Base-by-base conservation (phyloP, 2,329 filamentous ascomycete genomes). In the Talaromyces sp. region DNA sequence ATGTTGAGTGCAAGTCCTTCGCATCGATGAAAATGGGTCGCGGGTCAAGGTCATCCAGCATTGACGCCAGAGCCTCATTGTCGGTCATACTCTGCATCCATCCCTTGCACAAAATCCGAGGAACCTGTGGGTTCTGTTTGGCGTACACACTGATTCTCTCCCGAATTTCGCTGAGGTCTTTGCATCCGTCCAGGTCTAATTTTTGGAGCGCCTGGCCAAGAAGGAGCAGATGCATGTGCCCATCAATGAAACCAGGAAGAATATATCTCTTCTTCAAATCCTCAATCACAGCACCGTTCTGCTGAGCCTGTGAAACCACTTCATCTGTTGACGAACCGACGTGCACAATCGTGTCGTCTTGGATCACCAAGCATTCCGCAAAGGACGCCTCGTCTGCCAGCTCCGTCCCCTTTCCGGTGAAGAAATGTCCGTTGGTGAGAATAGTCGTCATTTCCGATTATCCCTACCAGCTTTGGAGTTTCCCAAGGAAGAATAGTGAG, bases 11-110 rank as follows among this genome's bases (percentile, higher is more conserved):
- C n/a, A 84, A 71, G 63, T 84, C 82, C 54, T 81, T 81, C 0
- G 81, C 73, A 45, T 83, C 79, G 60, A 84, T 80, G 66, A 78
- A 83, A 45, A 84, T 82, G 0, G 82, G 82, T 37, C 81, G 74
- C 0, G 76, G 69, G 66, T 83, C 82, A 8, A 84, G 71, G 67
- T 81, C 82, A 67, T 84, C 82, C 31, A 84, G 68, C 77, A 81
- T 80, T 31, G 72, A 79, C 0, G 81, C 80, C 56, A 81, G 73
- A 0, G 82, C 81, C 27, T 78, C 66, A 5, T 79, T 77, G 22
- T 78, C 70, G 2, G 80, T 83, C 70, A 80, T 80, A n/a, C 72
- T 76, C 62, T 83, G 81, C 74, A 83, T 81, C 82, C 82, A 84
- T 9, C 80, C 79, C 65, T 75, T 76, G 65, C 82, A 83, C 24